Conservation (phyloP, 2,329 filamentous ascomycete species). For the Pseudogymnoascus sp. region DNA sequence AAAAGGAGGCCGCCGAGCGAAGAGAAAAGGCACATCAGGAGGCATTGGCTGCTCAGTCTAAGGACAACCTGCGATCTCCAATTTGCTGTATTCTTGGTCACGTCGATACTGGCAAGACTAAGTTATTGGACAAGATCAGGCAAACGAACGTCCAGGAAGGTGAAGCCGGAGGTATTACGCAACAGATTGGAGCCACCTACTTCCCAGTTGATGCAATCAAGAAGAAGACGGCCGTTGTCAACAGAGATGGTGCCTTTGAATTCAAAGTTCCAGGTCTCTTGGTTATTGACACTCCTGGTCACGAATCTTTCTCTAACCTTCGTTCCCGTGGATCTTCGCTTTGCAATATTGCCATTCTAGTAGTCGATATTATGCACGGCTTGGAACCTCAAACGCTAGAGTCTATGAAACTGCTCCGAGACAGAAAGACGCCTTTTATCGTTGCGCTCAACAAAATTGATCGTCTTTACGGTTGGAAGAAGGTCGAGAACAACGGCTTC, state of each 20-base stretch:
- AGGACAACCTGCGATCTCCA: constrained; percentile 89
- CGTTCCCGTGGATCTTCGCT: constrained; percentile 94
- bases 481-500: constrained; percentile 98
- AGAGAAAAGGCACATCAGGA: constrained; percentile 87
- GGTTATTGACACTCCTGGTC: constrained; percentile 95
- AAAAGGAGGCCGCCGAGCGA: constrained; percentile 81
- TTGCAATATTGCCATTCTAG: constrained; percentile 97
- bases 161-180: constrained; percentile 98
- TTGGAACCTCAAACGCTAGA: constrained; percentile 94
- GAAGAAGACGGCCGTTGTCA: constrained; percentile 90
- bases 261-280: constrained; percentile 97
- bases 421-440: constrained; percentile 94
- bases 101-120: constrained; percentile 99
- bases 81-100: constrained; percentile 99
- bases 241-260: constrained; percentile 80
- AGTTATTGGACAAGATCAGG: constrained; percentile 94
- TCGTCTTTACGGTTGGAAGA: constrained; percentile 98
- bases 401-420: constrained; percentile 88
- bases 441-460: constrained; percentile 99
- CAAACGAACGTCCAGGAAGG: constrained; percentile 98
- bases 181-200: constrained; percentile 98
- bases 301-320: constrained; percentile 99
- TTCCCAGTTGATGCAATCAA: constrained; percentile 91
- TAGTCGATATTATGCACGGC: constrained; percentile 99
- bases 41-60: constrained; percentile 81